Evolutionary conservation across 805 yeast genomes (phyloP).

Genomic region (Candida verbasci): DNA sequence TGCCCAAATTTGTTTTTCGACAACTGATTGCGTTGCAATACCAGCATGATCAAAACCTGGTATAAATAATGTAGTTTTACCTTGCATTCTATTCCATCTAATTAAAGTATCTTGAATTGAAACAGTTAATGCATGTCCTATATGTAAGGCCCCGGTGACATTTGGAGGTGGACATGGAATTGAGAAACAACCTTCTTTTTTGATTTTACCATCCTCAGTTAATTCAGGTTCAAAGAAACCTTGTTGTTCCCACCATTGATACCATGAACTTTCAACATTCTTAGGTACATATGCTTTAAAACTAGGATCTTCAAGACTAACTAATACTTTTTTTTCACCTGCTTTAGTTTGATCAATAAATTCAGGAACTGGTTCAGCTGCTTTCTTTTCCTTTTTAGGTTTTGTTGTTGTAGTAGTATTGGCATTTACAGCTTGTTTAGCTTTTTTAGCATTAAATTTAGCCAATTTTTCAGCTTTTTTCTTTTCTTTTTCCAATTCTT

Average conservation of each 20-base stretch:
- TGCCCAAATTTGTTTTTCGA: slow-evolving; percentile 92
- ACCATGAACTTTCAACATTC: slow-evolving; percentile 96
- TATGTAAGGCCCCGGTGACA: slow-evolving; percentile 97
- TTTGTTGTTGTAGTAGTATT: slow-evolving; percentile 37
- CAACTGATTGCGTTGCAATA: slow-evolving; percentile 97
- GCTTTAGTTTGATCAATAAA: slow-evolving; percentile 77
- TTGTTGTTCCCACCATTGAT: slow-evolving; percentile 91
- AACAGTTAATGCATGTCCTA: slow-evolving; percentile 96
- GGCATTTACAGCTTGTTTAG: slow-evolving; percentile 32
- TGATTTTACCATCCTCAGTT: slow-evolving; percentile 64
- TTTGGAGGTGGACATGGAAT: slow-evolving; percentile 99
- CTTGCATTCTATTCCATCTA: slow-evolving; percentile 95
- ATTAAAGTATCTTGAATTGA: slow-evolving; percentile 91
- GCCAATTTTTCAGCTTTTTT: slow-evolving; percentile 86
- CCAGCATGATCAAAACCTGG: slow-evolving; percentile 99
- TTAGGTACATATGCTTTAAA: slow-evolving; percentile 91
- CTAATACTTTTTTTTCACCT: slow-evolving; percentile 88
- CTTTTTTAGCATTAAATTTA: slow-evolving; percentile 81
- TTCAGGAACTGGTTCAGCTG: slow-evolving; percentile 54
- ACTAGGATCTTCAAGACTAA: slow-evolving; percentile 86
- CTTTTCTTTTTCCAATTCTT: slow-evolving; percentile 80
- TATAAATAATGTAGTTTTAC: slow-evolving; percentile 84
- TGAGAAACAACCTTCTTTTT: slow-evolving; percentile 79
- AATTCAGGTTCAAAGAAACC: slow-evolving; percentile 88
- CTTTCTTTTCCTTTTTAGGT: slow-evolving; percentile 66